These are phyloP conservation scores for Moringa oleifera DNA, from an alignment of 345 rosid species.

Conservation along the genomic window DNA sequence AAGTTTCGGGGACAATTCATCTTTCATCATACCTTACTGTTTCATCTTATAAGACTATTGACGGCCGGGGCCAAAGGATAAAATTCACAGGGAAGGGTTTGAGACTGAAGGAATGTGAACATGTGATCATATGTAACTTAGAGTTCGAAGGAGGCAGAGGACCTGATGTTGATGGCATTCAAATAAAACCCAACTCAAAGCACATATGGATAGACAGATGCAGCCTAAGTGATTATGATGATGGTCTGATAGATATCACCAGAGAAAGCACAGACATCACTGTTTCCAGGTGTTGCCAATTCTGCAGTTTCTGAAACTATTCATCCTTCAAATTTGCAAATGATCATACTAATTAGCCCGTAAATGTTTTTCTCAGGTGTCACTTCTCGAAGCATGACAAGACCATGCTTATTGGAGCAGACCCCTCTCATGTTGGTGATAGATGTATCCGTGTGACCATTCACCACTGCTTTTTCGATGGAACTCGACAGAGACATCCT, in stretches of 20 bases:
- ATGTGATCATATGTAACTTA: slow-evolving; percentile 77
- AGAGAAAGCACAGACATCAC: slow-evolving; percentile 91
- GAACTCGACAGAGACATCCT: slow-evolving; percentile 88
- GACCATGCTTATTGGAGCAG: slow-evolving; percentile 86
- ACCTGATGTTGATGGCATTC: slow-evolving; percentile 85
- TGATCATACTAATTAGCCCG: not conserved
- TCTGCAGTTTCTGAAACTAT: not conserved
- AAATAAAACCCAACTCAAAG: slow-evolving; percentile 86
- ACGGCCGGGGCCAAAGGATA: slow-evolving; percentile 85
- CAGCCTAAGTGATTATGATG: slow-evolving; percentile 78
- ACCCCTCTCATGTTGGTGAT: slow-evolving; percentile 65
- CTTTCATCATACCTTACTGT: slow-evolving; percentile 56
- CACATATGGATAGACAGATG: slow-evolving; percentile 93
- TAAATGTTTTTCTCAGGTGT: slow-evolving; percentile 46
- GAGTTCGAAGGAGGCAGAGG: slow-evolving; percentile 90
- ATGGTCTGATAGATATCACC: slow-evolving; percentile 93
- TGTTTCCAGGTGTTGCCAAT: slow-evolving; percentile 58
- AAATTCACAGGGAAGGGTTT: slow-evolving; percentile 88
- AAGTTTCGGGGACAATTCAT: slow-evolving; percentile 70
- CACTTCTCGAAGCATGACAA: slow-evolving; percentile 80
- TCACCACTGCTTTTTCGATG: slow-evolving; percentile 94
- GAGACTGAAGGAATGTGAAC: slow-evolving; percentile 80
- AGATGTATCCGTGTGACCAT: slow-evolving; percentile 84
- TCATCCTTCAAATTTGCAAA: not conserved
- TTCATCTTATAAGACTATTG: slow-evolving; percentile 88